Base-by-base conservation (phyloP, 2,329 filamentous ascomycete genomes). In the Phialophora tarda region DNA sequence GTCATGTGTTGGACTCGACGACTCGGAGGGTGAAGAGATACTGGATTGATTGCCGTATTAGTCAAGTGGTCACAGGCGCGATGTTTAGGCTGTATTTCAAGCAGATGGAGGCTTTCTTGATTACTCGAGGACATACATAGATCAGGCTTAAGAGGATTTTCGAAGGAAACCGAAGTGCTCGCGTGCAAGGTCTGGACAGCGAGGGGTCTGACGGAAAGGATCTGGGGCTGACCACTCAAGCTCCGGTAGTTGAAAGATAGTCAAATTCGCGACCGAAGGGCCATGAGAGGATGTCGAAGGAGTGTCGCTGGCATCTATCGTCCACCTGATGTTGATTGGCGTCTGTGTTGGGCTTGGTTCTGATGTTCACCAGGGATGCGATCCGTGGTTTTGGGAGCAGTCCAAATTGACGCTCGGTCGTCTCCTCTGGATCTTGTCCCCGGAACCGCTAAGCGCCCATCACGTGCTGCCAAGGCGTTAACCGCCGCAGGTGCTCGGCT, bases 1-100 rank as follows among this genome's bases (percentile, higher is more conserved):
- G 65, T 71, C 71, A 73, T 73, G 68, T 69, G 71, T 72, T 64
- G 65, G 50, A 62, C 44, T 59, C 62, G 64, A 64, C 58, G 47
- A 62, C 61, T 64, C 55, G 60, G 34, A 24, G 59, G 48, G n/a
- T 41, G 41, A 17, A 38, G 47, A 26, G 11, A 34, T 38, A 47
- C 59, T 70, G 30, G 23, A 47, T 50, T 32, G 51, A 21, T 41
- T 26, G 53, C 30, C 38, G 54, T 28, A 54, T 69, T 59, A 69
- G 60, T 64, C 44, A 54, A 55, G 17, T 47, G 38, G 23, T 34
- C 44, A 34, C 14, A 6, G n/a, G n/a, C 24, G 57, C 55, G 24
- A 32, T 24, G 10, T n/a, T 48, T 17, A n/a, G 38, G 23, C 24
- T 30, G 50, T 30, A 34, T 14, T 12, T 4, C 14, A 24, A 30